Percentiles rank a stretch among this genome's conserved stretches.
phyloP scores from a whole-genome alignment of 2,329 filamentous ascomycete genomes.

The Stagonosporopsis vannaccii region DNA sequence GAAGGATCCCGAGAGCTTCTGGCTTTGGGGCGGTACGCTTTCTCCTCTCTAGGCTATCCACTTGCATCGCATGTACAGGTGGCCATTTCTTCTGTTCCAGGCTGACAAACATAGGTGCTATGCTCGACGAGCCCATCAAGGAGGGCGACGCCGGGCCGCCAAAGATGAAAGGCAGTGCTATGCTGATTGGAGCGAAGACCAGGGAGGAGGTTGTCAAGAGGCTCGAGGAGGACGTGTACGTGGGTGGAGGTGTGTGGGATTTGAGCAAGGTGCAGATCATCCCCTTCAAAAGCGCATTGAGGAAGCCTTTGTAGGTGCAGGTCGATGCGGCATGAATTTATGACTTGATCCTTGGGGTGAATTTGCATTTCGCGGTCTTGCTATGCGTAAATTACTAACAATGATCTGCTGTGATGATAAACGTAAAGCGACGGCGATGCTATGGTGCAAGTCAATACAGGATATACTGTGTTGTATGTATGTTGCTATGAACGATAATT shows the following conservation, averaged over 20 bases:
- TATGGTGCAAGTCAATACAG: no score
- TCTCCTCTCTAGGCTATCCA: neutral
- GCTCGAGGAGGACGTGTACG: slow-evolving; percentile 77
- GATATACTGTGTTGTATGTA: no score
- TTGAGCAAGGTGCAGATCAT: slow-evolving; percentile 57
- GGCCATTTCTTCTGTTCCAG: neutral
- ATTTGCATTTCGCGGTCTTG: neutral
- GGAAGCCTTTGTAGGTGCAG: slow-evolving; percentile 48
- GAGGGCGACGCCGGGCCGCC: slow-evolving; percentile 65
- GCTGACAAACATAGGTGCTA: slow-evolving; percentile 34
- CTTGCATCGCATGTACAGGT: neutral
- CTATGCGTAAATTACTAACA: neutral
- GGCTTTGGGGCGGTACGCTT: slow-evolving; percentile 45
- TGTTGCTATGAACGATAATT: neutral
- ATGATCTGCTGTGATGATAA: no score
- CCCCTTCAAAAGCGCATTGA: slow-evolving; percentile 57
- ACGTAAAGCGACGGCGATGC: no score
- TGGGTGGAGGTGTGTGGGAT: slow-evolving; percentile 79
- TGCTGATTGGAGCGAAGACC: slow-evolving; percentile 71
- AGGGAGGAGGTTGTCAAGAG: slow-evolving; percentile 73
- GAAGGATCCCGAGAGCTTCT: slow-evolving; percentile 39
- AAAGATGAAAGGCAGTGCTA: slow-evolving; percentile 76
- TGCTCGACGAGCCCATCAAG: slow-evolving; percentile 54
- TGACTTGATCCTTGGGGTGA: neutral
- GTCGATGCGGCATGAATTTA: neutral